These are phyloP conservation scores for Solanum arcanum DNA, from an alignment of 257 asterid genomes.

Conservation along the genomic window DNA sequence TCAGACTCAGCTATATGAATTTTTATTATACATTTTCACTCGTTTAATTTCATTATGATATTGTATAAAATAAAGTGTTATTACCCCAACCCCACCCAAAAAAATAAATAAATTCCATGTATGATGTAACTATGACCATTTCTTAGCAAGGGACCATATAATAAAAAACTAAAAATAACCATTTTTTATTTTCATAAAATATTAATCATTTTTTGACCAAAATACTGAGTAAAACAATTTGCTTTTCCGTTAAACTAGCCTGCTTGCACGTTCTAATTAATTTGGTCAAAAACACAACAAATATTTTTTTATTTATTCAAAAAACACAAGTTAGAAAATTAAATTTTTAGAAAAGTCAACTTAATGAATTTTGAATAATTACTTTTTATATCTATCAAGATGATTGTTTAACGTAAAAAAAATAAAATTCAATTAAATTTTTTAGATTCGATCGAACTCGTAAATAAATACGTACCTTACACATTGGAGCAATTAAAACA, in stretches of 20 bases:
- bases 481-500: conserved; percentile 55
- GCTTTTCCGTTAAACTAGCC: not conserved
- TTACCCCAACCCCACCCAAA: not conserved
- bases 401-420: not conserved
- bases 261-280: not conserved
- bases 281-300: not conserved
- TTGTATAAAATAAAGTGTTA: not conserved
- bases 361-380: not conserved
- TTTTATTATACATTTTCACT: accelerated
- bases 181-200: not conserved
- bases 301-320: not conserved
- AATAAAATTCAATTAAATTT: not conserved
- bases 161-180: not conserved
- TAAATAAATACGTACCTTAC: conserved; percentile 25
- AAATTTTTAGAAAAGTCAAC: not conserved
- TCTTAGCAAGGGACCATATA: not conserved
- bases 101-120: no score
- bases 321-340: not conserved
- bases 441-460: not conserved
- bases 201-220: not conserved
- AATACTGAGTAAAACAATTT: not conserved
- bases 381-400: not conserved
- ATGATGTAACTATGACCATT: not conserved
- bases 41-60: no score
- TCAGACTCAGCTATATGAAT: not conserved